Percentiles rank a stretch among this genome's conserved stretches.
Evolutionary conservation across 129 eudicot species (phyloP).

Genomic region (Artemisia argyi): DNA sequence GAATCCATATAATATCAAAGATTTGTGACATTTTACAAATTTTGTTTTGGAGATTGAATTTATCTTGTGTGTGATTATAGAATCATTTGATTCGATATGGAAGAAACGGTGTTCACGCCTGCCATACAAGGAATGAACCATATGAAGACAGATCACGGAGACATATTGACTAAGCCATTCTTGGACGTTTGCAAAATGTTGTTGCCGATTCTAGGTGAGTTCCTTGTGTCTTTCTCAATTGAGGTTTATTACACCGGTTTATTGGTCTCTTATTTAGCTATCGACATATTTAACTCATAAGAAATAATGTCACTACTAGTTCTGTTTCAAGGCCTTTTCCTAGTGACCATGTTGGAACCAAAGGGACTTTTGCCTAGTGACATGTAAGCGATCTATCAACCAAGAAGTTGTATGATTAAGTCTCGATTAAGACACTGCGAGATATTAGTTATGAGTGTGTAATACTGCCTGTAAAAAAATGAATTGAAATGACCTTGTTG

Average conservation of each 20-base stretch:
- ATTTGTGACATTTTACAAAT: too few species aligned
- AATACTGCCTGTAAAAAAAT: not conserved
- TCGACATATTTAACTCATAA: too few species aligned
- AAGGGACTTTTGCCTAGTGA: too few species aligned
- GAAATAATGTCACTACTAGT: too few species aligned
- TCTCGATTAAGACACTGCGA: too few species aligned
- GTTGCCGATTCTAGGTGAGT: slow-evolving; percentile 70
- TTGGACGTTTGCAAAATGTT: slow-evolving; percentile 77
- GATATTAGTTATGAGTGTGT: not conserved
- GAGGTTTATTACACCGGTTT: not conserved
- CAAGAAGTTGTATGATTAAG: too few species aligned
- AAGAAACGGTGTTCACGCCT: slow-evolving; percentile 59
- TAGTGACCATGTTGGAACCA: too few species aligned
- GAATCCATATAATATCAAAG: too few species aligned
- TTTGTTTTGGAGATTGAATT: not conserved
- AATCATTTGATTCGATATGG: slow-evolving; percentile 46
- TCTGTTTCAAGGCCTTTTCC: too few species aligned
- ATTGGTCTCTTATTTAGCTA: not conserved
- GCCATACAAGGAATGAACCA: slow-evolving; percentile 66
- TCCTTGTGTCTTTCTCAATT: too few species aligned
- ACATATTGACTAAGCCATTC: slow-evolving; percentile 68
- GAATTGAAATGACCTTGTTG: too few species aligned
- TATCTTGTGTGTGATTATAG: not conserved
- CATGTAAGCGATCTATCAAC: too few species aligned
- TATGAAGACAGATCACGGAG: slow-evolving; percentile 78